Base-by-base conservation (phyloP, 345 rosid genomes). In the Zanthoxylum bungeanum region DNA sequence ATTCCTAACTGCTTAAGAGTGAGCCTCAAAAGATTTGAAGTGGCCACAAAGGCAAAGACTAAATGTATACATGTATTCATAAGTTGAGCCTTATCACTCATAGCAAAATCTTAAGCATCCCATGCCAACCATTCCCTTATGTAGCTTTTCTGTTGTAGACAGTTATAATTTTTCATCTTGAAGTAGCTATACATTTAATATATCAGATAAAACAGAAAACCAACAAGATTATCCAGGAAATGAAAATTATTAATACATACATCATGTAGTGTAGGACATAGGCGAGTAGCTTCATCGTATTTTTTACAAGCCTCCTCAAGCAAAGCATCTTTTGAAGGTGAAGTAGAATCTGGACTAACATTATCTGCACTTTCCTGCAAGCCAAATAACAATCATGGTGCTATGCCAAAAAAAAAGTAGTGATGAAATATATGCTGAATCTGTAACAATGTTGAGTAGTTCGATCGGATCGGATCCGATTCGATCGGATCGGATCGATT, bases 241-340 rank as follows among this genome's bases (percentile, higher is more conserved):
- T n/a, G 56, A 46, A 49, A 21, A n/a, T 31, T 66, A 9, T 39
- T 27, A 76, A 62, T 34, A 76, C 97, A 55, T 93, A 91, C 98
- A 89, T 96, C 99, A 81, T 91, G 92, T 73, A 93, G 97, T 0
- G 97, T 82, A 6, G 99, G 97, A 83, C 94, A 91, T 71, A 96
- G 93, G 55, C 56, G 83, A 39, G 97, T 96, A 67, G 99, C 97
- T 80, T 95, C 97, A 62, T 89, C 96, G 65, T 96, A 93, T 81
- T 93, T 96, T 79, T 88, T 91, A 75, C 98, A 91, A 81, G 99
- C 98, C 80, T 93, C 98, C 86, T 93, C 99, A 19, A 89, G 97
- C 85, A 90, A 81, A 68, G 89, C 90, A 83, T 96, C 99, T 83
- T 93, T 93, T 31, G 99, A 93, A 70, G 97, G 98, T 55, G 98